phyloP scores from a whole-genome alignment of 2,329 filamentous ascomycete species.

The Fusarium siculi region DNA sequence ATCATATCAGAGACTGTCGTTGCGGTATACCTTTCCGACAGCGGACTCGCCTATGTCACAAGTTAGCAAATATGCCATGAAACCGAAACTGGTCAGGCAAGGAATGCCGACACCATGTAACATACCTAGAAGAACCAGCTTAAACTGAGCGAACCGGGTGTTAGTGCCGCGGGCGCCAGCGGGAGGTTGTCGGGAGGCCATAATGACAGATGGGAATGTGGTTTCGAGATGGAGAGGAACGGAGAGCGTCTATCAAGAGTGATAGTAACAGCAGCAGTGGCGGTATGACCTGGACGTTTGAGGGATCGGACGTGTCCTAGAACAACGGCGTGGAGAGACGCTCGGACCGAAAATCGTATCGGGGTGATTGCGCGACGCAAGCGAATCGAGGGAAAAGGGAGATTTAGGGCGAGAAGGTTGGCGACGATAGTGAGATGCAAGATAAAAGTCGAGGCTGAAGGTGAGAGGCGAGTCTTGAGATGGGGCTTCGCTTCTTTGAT shows the following conservation, averaged over 20 bases:
- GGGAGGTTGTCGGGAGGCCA: slow-evolving; percentile 84
- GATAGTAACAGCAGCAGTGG: slow-evolving; percentile 29
- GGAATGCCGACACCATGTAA: slow-evolving; percentile 23
- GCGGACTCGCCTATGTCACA: slow-evolving; percentile 85
- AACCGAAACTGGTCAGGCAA: slow-evolving; percentile 1
- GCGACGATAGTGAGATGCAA: slow-evolving; percentile 22
- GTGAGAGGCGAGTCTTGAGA: slow-evolving; percentile 37
- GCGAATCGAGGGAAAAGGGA: slow-evolving; percentile 14
- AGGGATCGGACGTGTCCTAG: slow-evolving; percentile 44
- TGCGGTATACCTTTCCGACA: slow-evolving; percentile 85
- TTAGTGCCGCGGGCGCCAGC: slow-evolving; percentile 71
- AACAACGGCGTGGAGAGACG: slow-evolving; percentile 37
- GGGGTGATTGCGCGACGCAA: slow-evolving; percentile 10
- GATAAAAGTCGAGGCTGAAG: slow-evolving; percentile 38
- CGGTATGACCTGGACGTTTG: slow-evolving; percentile 41
- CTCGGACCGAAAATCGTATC: slow-evolving; percentile 33
- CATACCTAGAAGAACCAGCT: slow-evolving; percentile 95
- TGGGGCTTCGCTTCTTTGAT: slow-evolving; percentile 37
- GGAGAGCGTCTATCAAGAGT: slow-evolving; percentile 23
- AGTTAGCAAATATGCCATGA: slow-evolving; percentile 50
- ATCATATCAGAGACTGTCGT: neutral
- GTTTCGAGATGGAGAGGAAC: slow-evolving; percentile 37
- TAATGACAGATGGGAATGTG: slow-evolving; percentile 57
- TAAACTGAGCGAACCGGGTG: slow-evolving; percentile 98
- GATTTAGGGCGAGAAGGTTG: slow-evolving; percentile 12